Percentiles rank a stretch among this genome's conserved stretches.
phyloP scores from a whole-genome alignment of 495 filamentous ascomycete genomes.

The Neurospora sp. region DNA sequence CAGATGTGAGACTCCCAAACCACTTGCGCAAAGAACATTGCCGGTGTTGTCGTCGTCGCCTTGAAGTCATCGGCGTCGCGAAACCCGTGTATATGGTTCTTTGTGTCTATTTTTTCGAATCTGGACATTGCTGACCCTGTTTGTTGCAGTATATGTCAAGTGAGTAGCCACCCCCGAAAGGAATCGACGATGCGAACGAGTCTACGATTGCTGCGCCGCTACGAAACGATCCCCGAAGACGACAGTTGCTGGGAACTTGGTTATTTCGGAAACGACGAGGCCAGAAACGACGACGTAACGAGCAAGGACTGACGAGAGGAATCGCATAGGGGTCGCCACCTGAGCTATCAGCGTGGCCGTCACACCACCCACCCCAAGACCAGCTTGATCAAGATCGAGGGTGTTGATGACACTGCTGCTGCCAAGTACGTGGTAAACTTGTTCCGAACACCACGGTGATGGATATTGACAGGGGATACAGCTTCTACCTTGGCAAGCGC shows the following conservation, averaged over 20 bases:
- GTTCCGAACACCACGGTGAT: background rate
- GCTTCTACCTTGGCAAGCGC: constrained; percentile 91
- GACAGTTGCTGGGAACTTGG: background rate
- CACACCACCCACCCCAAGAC: constrained; percentile 76
- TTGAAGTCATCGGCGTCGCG: constrained; percentile 1
- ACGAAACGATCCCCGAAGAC: background rate
- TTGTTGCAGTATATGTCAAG: constrained; percentile 78
- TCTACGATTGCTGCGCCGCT: background rate
- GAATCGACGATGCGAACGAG: constrained; percentile 1
- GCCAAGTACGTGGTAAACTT: constrained; percentile 55
- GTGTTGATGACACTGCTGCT: constrained; percentile 76
- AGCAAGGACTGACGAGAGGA: constrained; percentile 20
- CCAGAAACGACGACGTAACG: constrained; percentile 21
- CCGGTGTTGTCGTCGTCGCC: constrained; percentile 1
- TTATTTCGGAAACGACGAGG: background rate
- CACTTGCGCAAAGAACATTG: background rate
- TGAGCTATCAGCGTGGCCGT: constrained; percentile 88
- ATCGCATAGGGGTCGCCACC: constrained; percentile 66
- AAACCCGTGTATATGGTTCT: constrained; percentile 1
- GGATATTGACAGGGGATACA: constrained; percentile 26
- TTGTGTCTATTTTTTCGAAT: background rate
- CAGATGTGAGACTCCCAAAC: constrained; percentile 55
- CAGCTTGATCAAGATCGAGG: constrained; percentile 91
- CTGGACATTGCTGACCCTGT: constrained; percentile 21
- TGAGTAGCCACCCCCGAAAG: constrained; percentile 44